Evolutionary conservation across 768 basidiomycete genomes (phyloP).

Genomic region (Suillus alpinus): DNA sequence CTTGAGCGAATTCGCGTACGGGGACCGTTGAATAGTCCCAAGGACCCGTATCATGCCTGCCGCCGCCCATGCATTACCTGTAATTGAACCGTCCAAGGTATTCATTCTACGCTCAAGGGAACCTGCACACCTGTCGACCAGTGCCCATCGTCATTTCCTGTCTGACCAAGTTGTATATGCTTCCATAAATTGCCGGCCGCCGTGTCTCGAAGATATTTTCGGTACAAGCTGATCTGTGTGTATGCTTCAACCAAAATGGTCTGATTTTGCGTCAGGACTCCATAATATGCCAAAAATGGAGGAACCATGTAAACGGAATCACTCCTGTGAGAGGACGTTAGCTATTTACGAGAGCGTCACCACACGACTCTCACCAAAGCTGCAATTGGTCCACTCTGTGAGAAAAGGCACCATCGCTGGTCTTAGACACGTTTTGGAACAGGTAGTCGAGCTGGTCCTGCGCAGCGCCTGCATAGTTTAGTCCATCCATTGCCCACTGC

Average conservation of each 20-base stretch:
- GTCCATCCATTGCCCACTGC: slow-evolving; percentile 31
- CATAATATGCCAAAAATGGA: slow-evolving; percentile 86
- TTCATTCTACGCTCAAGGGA: neutral
- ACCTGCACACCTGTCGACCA: slow-evolving; percentile 70
- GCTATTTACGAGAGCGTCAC: neutral
- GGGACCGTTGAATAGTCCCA: slow-evolving; percentile 65
- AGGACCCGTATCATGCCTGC: slow-evolving; percentile 84
- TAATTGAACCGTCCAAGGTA: neutral
- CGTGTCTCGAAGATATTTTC: slow-evolving; percentile 57
- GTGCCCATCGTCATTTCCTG: slow-evolving; percentile 59
- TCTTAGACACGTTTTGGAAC: slow-evolving; percentile 53
- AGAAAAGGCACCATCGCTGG: slow-evolving; percentile 76
- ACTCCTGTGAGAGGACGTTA: slow-evolving; percentile 43
- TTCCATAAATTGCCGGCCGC: slow-evolving; percentile 61
- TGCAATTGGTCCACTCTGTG: slow-evolving; percentile 70
- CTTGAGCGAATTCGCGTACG: slow-evolving; percentile 46
- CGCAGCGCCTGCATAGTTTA: slow-evolving; percentile 64
- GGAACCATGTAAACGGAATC: slow-evolving; percentile 87
- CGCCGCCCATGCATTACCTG: slow-evolving; percentile 89
- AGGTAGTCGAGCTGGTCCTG: slow-evolving; percentile 64
- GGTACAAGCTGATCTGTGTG: slow-evolving; percentile 70
- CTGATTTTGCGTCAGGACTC: slow-evolving; percentile 54
- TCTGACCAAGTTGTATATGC: slow-evolving; percentile 63
- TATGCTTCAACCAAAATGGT: slow-evolving; percentile 63
- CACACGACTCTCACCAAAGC: slow-evolving; percentile 51